Percentiles rank a stretch among this genome's conserved stretches.
These are phyloP conservation scores for Tetracentron sinense DNA, from an alignment of 164 flowering plant species.

Conservation along the genomic window DNA sequence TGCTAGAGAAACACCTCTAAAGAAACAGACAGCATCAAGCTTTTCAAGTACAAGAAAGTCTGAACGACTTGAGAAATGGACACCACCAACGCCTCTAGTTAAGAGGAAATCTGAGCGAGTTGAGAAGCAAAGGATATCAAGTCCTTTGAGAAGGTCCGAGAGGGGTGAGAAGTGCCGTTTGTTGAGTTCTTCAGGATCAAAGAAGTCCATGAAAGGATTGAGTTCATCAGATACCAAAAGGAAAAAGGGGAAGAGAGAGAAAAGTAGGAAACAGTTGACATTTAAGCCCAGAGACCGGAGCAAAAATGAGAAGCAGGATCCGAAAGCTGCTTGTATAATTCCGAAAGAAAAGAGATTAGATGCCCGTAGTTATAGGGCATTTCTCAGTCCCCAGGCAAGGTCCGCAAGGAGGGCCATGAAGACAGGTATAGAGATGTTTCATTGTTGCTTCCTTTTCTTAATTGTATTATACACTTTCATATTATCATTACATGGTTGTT, in stretches of 20 bases:
- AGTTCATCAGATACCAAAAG: constrained; percentile 20
- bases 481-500: no score
- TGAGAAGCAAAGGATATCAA: constrained; percentile 32
- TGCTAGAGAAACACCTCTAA: constrained; percentile 33
- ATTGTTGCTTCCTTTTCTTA: no score
- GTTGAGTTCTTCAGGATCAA: constrained; percentile 31
- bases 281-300: constrained; percentile 18
- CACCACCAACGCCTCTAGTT: constrained; percentile 19
- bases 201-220: constrained; percentile 31
- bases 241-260: constrained; percentile 26
- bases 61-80: constrained; percentile 37
- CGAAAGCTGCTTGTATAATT: neutral
- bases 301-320: constrained; percentile 15
- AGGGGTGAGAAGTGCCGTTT: constrained; percentile 32
- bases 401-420: constrained; percentile 16
- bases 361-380: constrained; percentile 42
- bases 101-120: constrained; percentile 33
- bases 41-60: constrained; percentile 37
- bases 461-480: no score
- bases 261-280: constrained; percentile 22
- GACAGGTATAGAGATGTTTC: constrained; percentile 41
- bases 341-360: constrained; percentile 26
- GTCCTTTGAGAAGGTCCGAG: constrained; percentile 48
- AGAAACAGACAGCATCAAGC: constrained; percentile 23
- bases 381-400: constrained; percentile 13